Base-by-base conservation (phyloP, 2,329 filamentous ascomycete genomes). In the Chrysosporium queenslandicum region DNA sequence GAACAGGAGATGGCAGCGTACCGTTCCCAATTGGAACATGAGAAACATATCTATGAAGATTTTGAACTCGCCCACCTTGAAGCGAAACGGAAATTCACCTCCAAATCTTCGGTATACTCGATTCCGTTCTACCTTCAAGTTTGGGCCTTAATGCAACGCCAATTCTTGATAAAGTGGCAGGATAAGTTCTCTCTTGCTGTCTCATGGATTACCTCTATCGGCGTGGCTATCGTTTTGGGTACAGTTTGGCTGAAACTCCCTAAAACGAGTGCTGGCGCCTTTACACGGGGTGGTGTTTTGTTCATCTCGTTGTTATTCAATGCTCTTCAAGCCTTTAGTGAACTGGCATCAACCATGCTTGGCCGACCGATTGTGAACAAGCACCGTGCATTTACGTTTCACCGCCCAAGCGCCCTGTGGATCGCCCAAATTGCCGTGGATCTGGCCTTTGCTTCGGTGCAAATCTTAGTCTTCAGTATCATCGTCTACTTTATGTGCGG, bases 281-380 rank as follows among this genome's bases (percentile, higher is more conserved):
- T 83, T 72, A 78, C 80, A 60, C 82, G 87, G 55, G 86, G 85
- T 58, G 83, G 86, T 45, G 75, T 94, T 21, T 73, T 95, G 47
- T 95, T 94, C 78, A 91, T 94, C 64, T 86, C 87, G 59, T 81
- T 89, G 62, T 74, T 95, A 55, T 83, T 92, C 73, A 94, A 91
- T 67, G 87, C 87, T 45, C 91, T 94, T 62, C 77, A 83, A 56
- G 85, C 81, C 64, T 85, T 85, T 52, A 77, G 91, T 34, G 87
- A 94, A 67, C 78, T 95, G 64, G 69, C 92, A 30, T 89, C 86
- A 0, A 77, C 95, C 3, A 96, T 92, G 64, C 80, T 86, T 1
- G 89, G 95, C 77, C 84, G 90, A 34, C 85, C 86, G 1, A 94
- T 95, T 61, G 87, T 96, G 55, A 88, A 95, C 65, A 95, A 95